Base-by-base conservation (phyloP, 2,329 filamentous ascomycete genomes). In the Rutstroemia sydowiana region DNA sequence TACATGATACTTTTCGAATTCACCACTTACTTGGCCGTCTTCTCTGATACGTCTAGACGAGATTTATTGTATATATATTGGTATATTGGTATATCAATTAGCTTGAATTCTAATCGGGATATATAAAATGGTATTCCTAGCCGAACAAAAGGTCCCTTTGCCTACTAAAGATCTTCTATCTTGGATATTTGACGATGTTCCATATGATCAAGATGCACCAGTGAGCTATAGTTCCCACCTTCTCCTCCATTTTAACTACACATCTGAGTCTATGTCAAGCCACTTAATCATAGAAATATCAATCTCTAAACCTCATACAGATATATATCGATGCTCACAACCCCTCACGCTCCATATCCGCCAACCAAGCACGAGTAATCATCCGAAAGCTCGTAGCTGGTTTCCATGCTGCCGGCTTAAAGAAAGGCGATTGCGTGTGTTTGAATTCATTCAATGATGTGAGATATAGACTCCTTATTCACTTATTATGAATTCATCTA, bases 401-500 rank as follows among this genome's bases (percentile, higher is more conserved):
- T 3, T 50, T 66, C 26, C 60, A 62, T 37, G 56, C 59, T 5
- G 54, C 57, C 20, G 63, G 62, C 0, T 46, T 65, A 16, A 53
- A 59, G 39, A 57, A 57, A 28, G 61, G 60, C 26, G 63, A 65
- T 51, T 65, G 63, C 45, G 60, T 64, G 8, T 65, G 63, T 36
- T 47, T 65, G 31, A 49, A 60, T 45, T 63, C 60, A 11, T 65
- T 63, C 49, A 65, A 65, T 51, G 60, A 65, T 54, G 61, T 65
- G 53, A 40, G 23, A 26, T 26, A 26, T 26, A 26, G 55, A 23
- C 13, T n/a, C 9, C 9, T 42, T 14, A 20, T 21, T 7, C 20
- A 45, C 5, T 10, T 28, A 13, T 18, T 13, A 14, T 20, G 21
- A 20, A 20, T 42, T 11, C 6, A 20, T 5, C 8, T 11, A 10